Conservation (phyloP, 2,329 filamentous ascomycete species). For the Capronia epimyces region DNA sequence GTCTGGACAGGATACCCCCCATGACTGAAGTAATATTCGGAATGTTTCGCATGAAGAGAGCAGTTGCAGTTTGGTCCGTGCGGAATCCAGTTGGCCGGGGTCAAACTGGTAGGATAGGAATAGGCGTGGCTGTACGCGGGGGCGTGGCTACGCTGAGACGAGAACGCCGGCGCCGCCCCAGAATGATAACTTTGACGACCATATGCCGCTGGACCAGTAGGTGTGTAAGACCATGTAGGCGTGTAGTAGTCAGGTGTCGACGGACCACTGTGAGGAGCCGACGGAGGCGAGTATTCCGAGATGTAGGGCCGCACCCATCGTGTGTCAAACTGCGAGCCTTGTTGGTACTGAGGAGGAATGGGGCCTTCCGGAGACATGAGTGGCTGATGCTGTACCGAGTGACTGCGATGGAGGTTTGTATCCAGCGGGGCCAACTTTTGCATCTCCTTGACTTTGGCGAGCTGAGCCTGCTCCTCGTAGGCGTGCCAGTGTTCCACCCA, state of each 20-base stretch:
- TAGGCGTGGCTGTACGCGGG: conserved; percentile 18
- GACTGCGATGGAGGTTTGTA: conserved; percentile 55
- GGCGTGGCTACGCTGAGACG: conserved; percentile 21
- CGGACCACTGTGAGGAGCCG: conserved; percentile 45
- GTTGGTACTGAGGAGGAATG: conserved; percentile 49
- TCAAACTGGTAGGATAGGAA: conserved; percentile 12
- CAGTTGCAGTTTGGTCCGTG: conserved; percentile 46
- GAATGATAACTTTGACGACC: conserved; percentile 21
- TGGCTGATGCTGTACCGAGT: conserved; percentile 45
- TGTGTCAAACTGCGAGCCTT: conserved; percentile 43
- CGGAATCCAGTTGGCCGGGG: conserved; percentile 42
- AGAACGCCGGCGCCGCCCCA: conserved; percentile 17
- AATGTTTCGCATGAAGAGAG: conserved; percentile 44
- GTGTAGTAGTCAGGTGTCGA: conserved; percentile 46
- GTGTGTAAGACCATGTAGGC: conserved; percentile 41
- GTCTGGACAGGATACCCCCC: conserved; percentile 26
- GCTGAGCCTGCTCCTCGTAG: conserved; percentile 51
- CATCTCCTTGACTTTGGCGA: conserved; percentile 41
- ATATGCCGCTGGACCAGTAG: conserved; percentile 9
- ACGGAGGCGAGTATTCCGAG: conserved; percentile 49
- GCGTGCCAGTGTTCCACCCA: conserved; percentile 64
- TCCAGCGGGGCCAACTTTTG: conserved; percentile 58
- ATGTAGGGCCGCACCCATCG: conserved; percentile 47
- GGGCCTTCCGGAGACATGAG: conserved; percentile 45
- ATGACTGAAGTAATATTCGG: conserved; percentile 45